Conservation (phyloP, 257 asterid genomes). For the Oldenlandia corymbosa region DNA sequence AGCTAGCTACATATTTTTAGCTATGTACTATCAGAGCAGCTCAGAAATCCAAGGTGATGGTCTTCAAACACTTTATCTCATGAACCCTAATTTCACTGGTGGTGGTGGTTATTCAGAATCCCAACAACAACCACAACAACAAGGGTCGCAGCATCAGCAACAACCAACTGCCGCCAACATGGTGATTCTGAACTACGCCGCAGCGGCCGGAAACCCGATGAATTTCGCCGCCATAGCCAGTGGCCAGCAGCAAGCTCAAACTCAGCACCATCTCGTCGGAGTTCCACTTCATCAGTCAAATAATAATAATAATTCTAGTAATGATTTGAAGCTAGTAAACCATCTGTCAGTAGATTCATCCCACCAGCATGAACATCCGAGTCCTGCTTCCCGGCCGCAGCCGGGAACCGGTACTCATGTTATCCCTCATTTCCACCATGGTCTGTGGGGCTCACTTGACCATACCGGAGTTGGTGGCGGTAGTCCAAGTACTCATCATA, state of each 20-base stretch:
- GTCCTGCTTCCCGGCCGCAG: slow-evolving; percentile 16
- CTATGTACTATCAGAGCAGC: slow-evolving; percentile 59
- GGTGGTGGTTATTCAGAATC: slow-evolving; percentile 34
- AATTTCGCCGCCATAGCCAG: slow-evolving; percentile 25
- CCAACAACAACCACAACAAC: too few species aligned
- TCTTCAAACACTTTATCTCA: slow-evolving; percentile 60
- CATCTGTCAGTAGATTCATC: slow-evolving; percentile 16
- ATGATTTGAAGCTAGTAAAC: slow-evolving; percentile 17
- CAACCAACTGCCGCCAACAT: slow-evolving; percentile 23
- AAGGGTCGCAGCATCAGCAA: too few species aligned
- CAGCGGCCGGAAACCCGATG: slow-evolving; percentile 18
- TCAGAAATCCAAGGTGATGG: slow-evolving; percentile 62
- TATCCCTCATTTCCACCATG: slow-evolving; percentile 28
- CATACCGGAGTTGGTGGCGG: slow-evolving; percentile 14
- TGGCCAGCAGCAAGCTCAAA: slow-evolving; percentile 23
- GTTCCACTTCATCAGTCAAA: slow-evolving; percentile 36
- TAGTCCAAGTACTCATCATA: slow-evolving; percentile 18
- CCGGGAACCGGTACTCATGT: too few species aligned
- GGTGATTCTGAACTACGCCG: slow-evolving; percentile 31
- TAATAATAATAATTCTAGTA: slow-evolving; percentile 10
- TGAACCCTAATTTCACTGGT: slow-evolving; percentile 56
- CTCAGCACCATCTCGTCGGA: slow-evolving; percentile 42
- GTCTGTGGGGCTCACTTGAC: slow-evolving; percentile 21
- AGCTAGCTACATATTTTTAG: slow-evolving; percentile 17
- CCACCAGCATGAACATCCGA: slow-evolving; percentile 29